phyloP scores from a whole-genome alignment of 192 early-diverging fungal genomes.

The Cetraspora pellucida region DNA sequence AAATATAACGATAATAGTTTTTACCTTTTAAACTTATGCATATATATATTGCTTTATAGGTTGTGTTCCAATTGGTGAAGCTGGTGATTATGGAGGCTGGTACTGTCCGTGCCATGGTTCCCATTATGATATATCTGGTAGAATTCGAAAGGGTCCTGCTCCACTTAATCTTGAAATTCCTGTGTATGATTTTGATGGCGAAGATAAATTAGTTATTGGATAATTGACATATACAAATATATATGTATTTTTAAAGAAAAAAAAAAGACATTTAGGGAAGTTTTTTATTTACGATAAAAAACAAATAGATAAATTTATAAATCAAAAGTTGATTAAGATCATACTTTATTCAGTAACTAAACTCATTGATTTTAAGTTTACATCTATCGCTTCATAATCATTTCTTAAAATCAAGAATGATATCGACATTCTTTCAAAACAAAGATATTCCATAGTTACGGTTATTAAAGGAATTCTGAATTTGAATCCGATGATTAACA shows the following conservation, averaged over 20 bases:
- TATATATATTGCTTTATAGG: conserved; percentile 68
- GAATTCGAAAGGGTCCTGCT: conserved; percentile 97
- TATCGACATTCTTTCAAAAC: too few relatives aligned
- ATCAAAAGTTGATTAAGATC: too few relatives aligned
- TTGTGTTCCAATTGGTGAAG: conserved; percentile 97
- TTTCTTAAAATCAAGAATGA: too few relatives aligned
- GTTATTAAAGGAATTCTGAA: too few relatives aligned
- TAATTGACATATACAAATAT: too few relatives aligned
- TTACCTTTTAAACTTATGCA: not conserved
- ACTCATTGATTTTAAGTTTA: too few relatives aligned
- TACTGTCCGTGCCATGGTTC: conserved; percentile 99
- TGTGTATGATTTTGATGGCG: conserved; percentile 61
- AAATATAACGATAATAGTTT: not conserved
- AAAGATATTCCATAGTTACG: too few relatives aligned
- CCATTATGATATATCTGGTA: conserved; percentile 98
- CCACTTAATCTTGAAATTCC: conserved; percentile 98
- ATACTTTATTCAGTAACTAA: too few relatives aligned
- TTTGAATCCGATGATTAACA: too few relatives aligned
- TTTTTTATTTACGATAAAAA: too few relatives aligned
- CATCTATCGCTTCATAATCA: too few relatives aligned
- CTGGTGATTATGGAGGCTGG: conserved; percentile 98
- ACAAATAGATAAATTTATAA: too few relatives aligned
- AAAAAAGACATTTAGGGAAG: not conserved
- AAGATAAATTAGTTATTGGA: conserved; percentile 86
- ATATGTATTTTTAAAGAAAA: not conserved